phyloP scores from a whole-genome alignment of 228 moss, liverwort and hornwort species.

The Sphagnum magellanicum region DNA sequence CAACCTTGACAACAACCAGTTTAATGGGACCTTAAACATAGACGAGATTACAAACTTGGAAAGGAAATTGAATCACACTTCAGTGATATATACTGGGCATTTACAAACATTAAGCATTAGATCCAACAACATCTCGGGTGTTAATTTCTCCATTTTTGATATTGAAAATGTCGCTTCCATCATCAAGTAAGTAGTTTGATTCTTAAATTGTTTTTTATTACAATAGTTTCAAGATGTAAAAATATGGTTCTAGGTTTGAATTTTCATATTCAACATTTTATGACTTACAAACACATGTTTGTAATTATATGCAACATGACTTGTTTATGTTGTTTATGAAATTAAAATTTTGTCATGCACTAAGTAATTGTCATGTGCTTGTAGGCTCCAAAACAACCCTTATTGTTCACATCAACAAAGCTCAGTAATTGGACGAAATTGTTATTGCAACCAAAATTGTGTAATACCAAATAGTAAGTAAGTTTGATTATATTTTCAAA shows the following conservation, averaged over 20 bases:
- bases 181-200: background rate
- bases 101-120: constrained; percentile 27
- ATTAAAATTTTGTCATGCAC: background rate
- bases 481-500: background rate
- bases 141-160: constrained; percentile 10
- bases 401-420: background rate
- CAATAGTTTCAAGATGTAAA: background rate
- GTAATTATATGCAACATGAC: too few species aligned
- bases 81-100: background rate
- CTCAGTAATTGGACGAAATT: background rate
- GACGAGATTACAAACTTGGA: constrained; percentile 7
- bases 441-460: background rate
- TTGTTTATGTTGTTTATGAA: too few species aligned
- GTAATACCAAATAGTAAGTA: background rate
- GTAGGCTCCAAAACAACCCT: background rate
- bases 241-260: too few species aligned
- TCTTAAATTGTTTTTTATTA: background rate
- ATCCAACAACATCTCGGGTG: constrained; percentile 27
- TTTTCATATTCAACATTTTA: too few species aligned
- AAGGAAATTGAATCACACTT: background rate
- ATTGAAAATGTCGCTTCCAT: constrained; percentile 10
- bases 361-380: background rate
- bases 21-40: constrained; percentile 37
- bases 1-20: constrained; percentile 32
- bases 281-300: too few species aligned